These are phyloP conservation scores for Malus sylvestris DNA, from an alignment of 306 rosid genomes.

Conservation along the genomic window DNA sequence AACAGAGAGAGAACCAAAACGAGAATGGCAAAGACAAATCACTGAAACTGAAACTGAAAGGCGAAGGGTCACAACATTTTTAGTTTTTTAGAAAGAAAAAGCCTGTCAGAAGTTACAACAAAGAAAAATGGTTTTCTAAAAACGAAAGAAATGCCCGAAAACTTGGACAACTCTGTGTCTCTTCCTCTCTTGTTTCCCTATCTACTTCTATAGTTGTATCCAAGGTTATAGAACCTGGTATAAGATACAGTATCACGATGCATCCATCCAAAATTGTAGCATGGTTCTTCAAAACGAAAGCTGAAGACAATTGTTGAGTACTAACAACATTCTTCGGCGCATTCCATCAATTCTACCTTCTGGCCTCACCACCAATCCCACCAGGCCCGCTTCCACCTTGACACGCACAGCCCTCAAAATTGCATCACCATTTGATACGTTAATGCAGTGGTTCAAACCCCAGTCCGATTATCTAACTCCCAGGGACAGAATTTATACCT, in stretches of 20 bases:
- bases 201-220: constrained; percentile 3
- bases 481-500: constrained; percentile 8
- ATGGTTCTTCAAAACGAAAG: not conserved
- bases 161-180: not conserved
- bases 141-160: not conserved
- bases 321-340: constrained; percentile 14
- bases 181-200: constrained; percentile 1
- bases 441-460: constrained; percentile 15
- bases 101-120: not conserved
- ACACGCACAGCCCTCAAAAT: constrained; percentile 12
- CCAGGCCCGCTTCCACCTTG: constrained; percentile 18
- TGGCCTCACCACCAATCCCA: constrained; percentile 9
- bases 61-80: not conserved
- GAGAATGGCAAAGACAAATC: not conserved
- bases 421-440: constrained; percentile 3
- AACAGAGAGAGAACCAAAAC: not conserved
- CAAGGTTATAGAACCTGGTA: constrained; percentile 4
- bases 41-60: not conserved
- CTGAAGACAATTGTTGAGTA: constrained; percentile 6
- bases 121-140: not conserved
- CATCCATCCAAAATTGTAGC: constrained; percentile 19
- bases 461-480: not conserved
- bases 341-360: constrained; percentile 18
- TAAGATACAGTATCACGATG: constrained; percentile 25
- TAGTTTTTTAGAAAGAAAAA: not conserved